phyloP scores from a whole-genome alignment of 2,329 filamentous ascomycete genomes.

The Pezicula radicicola region DNA sequence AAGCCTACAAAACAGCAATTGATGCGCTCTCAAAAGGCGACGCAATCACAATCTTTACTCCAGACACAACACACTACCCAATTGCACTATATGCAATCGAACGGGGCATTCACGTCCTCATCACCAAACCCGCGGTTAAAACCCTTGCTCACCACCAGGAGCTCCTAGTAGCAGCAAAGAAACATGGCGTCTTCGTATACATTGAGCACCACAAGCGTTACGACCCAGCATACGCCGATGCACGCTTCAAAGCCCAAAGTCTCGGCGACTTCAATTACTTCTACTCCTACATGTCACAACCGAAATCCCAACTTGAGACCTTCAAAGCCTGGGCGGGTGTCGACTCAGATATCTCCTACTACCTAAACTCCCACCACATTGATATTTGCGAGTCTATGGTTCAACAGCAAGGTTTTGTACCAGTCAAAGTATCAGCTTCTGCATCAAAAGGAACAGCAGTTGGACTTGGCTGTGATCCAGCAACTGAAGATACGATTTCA shows the following conservation, averaged over 20 bases:
- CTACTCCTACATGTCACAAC: conserved; percentile 95
- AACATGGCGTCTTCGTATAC: conserved; percentile 83
- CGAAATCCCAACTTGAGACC: conserved; percentile 86
- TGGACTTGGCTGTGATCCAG: conserved; percentile 71
- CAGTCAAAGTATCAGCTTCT: conserved; percentile 74
- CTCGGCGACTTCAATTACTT: conserved; percentile 98
- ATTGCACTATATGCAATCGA: conserved; percentile 92
- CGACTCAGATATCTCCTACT: conserved; percentile 93
- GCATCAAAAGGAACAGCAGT: conserved; percentile 77
- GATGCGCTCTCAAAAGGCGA: conserved; percentile 78
- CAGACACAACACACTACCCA: conserved; percentile 87
- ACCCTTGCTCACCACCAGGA: conserved; percentile 74
- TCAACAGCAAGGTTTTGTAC: conserved; percentile 65
- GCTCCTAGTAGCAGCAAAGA: conserved; percentile 68
- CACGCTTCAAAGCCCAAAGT: conserved; percentile 69
- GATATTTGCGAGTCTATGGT: conserved; percentile 94
- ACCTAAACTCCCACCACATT: conserved; percentile 92
- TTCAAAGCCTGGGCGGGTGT: conserved; percentile 93
- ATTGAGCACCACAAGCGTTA: conserved; percentile 97
- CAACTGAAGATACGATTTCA: conserved; percentile 92
- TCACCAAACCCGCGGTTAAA: conserved; percentile 94
- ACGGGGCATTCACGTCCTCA: conserved; percentile 81
- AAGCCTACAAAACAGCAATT: conserved; percentile 86
- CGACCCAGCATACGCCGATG: conserved; percentile 90
- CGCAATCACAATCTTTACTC: conserved; percentile 94